Base-by-base conservation (phyloP, 2,329 filamentous ascomycete species). In the Fusarium annulatum region DNA sequence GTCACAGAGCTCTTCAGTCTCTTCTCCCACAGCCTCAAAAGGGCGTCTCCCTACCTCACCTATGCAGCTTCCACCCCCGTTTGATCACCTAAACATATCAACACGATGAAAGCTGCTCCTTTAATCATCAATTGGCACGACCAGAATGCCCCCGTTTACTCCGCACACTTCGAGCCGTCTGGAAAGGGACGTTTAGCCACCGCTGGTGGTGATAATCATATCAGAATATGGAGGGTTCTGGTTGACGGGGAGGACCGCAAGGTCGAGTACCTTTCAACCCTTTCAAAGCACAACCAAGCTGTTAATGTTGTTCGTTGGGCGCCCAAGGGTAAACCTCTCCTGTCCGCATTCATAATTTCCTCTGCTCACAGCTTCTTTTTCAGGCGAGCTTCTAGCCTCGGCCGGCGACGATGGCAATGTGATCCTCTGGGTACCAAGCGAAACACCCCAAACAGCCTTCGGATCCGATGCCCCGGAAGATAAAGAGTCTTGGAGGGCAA, bases 81-180 rank as follows among this genome's bases (percentile, higher is more conserved):
- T 65, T 74, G 60, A 64, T 78, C 74, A 52, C 76, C 76, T 49
- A 76, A 77, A 75, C 67, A 73, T 61, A 64, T 77, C 77, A 80
- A 80, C 83, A 87, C 83, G 81, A 99, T 99, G 96, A 98, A 97
- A 89, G 95, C 95, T 81, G 92, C 94, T 80, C 96, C 96, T 78
- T 89, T 99, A 77, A 96, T 98, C 81, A 96, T 99, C 85, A 94
- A 97, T 87, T 99, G 96, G 96, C 97, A 99, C 85, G 94, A 98
- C 83, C 94, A 97, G 81, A 97, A 97, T 85, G 91, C 94, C 78
- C 96, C 96, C 67, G 95, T 99, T 82, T 99, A 98, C 86, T 98
- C 96, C 48, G 94, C 95, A 77, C 96, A 98, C 83, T 99, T 98
- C 82, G 96, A 99, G 82, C 94, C 94, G 53, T 89, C 94, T 80